A percentile compares a stretch with the other conserved stretches of the same genome.
Conservation (phyloP, 2,329 filamentous ascomycete species). For the Alternaria sp. region DNA sequence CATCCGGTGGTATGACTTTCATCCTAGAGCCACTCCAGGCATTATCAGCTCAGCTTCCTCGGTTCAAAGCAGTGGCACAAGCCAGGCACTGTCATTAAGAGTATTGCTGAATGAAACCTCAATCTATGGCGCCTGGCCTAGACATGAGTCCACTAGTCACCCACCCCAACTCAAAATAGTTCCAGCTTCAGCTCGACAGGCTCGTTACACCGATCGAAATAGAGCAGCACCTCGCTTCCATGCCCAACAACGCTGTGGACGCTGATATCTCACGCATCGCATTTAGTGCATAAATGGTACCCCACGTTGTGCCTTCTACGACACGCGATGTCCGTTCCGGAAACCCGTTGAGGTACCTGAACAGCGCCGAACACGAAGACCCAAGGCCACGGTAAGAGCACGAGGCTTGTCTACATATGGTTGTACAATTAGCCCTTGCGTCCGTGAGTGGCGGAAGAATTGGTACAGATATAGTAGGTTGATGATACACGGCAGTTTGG, state of each 20-base stretch:
- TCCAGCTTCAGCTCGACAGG: conserved; percentile 4
- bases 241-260: neutral
- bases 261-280: conserved; percentile 8
- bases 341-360: conserved; percentile 19
- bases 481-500: conserved; percentile 19
- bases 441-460: conserved; percentile 19
- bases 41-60: neutral
- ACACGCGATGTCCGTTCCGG: conserved; percentile 18
- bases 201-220: neutral
- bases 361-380: conserved; percentile 14
- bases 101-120: neutral
- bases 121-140: neutral
- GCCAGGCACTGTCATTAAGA: neutral
- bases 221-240: conserved; percentile 1
- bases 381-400: conserved; percentile 18
- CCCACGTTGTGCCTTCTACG: conserved; percentile 12
- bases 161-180: neutral
- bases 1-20: neutral
- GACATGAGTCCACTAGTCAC: neutral
- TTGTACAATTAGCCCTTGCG: conserved; percentile 15
- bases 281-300: conserved; percentile 9
- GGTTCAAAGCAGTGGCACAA: neutral
- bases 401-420: conserved; percentile 1
- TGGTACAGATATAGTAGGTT: conserved; percentile 14
- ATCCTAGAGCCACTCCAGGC: neutral